Evolutionary conservation across 2,329 filamentous ascomycete genomes (phyloP), one percentile per base, ranked within the genome.

Genomic region (Penicillium palitans): DNA sequence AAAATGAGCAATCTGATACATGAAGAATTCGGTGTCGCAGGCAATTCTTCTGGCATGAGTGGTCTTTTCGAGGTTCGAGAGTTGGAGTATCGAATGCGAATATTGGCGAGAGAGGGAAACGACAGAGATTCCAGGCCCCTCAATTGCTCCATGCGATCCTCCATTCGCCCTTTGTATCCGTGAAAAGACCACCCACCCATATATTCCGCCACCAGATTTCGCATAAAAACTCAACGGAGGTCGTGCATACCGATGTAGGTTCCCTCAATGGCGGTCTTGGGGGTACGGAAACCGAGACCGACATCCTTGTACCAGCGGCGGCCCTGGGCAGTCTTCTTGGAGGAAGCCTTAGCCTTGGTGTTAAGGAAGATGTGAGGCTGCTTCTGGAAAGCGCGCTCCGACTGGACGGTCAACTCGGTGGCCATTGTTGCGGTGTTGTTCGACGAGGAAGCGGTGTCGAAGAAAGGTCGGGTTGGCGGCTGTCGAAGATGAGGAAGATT

Each of bases 281-380:
- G 95, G 79, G 95, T 99, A 81, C 91, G 89, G 90, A 99, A 99
- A 76, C 95, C 95, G 82, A 99, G 87, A 84, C 95, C 95, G 76
- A 99, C 92, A 79, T 99, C 95, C 90, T 99, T 99, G 84, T 96
- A 97, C 92, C 89, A 93, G 93, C 93, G 89, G 83, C 91, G 90
- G 75, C 91, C 90, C 88, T 96, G 96, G 81, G 92, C 92, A 74
- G 89, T 89, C 80, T 88, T 82, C 75, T 82, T 89, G 81, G 84
- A 84, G 80, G 90, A 91, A 79, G 87, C 83, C 86, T 92, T 91
- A 81, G 85, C 84, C 90, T 99, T 99, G 79, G 89, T 86, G 89
- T 98, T 97, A 78, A 90, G 88, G 91, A 98, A 99, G 87, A 99
- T 96, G 84, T 99, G 95, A 81, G 95, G 95, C 88, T 99, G 93